Evolutionary conservation across 441 rosid genomes (phyloP), one percentile per base, ranked within the genome.

Genomic region (Erodium chrysanthum): DNA sequence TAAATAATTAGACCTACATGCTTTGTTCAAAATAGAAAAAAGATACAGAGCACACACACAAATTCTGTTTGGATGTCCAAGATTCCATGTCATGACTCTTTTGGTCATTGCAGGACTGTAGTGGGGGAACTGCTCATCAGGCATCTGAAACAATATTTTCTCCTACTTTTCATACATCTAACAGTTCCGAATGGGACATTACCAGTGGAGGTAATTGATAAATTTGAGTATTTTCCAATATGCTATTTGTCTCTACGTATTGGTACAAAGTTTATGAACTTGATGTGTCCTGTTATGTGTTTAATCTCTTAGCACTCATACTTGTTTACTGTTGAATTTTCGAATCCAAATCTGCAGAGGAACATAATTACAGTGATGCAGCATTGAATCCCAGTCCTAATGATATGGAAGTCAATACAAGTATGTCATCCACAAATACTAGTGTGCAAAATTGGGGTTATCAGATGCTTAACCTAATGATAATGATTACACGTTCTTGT

Each of bases 91-190:
- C 15, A 61, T 68, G 70, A 58, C 70, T 68, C 64, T 35, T 73
- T 66, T 48, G 62, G 71, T 72, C 74, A 11, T 58, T 71, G 73
- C 86, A 88, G 93, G 85, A 52, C 22, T 71, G 62, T 66, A 59
- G 78, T 65, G 83, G 75, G 54, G 81, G 65, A 67, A 68, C 77
- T 20, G 77, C 68, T 68, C 74, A 73, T 67, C 25, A 42, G 65
- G 79, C 25, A 59, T 67, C 67, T 50, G 77, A 76, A 67, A 82
- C 82, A 20, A 80, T 88, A 63, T 88, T 88, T 81, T 88, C 90
- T 69, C 96, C 96, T 37, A 63, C 80, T 64, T 86, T 86, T 79
- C 85, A 82, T 68, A 63, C 76, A 37, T 63, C 88, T 27, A 84
- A 79, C 71, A 40, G 69, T 64, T 69, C 73, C 31, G 85, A 77